phyloP scores from a whole-genome alignment of 495 filamentous ascomycete genomes.

The Clohesyomyces aquaticus region DNA sequence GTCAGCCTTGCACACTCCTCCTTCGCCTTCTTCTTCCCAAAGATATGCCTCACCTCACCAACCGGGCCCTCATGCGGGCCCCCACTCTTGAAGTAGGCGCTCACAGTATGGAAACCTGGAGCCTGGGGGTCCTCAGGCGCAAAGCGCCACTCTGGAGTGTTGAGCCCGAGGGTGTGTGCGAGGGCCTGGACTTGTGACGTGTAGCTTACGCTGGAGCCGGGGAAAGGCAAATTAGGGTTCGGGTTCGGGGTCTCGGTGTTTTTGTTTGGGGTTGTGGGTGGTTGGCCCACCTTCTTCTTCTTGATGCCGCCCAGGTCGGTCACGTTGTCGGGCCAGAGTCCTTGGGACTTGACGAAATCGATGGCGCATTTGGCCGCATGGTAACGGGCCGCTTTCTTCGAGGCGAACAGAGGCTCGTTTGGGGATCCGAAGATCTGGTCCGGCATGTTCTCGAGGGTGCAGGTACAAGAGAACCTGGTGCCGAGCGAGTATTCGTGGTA shows the following conservation, averaged over 20 bases:
- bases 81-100: constrained; percentile 33
- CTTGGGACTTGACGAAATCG: constrained; percentile 37
- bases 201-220: neutral
- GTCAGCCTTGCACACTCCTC: constrained; percentile 51
- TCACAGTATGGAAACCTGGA: constrained; percentile 38
- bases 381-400: constrained; percentile 39
- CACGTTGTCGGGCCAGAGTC: constrained; percentile 25
- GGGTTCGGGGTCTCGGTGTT: neutral
- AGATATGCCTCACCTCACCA: constrained; percentile 50
- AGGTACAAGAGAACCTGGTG: constrained; percentile 33
- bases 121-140: neutral
- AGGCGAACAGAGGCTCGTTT: constrained; percentile 10
- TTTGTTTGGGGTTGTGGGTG: neutral
- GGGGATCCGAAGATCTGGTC: constrained; percentile 35
- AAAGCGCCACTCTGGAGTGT: constrained; percentile 2
- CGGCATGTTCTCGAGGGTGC: constrained; percentile 21
- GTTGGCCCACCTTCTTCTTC: constrained; percentile 27
- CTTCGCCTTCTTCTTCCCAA: constrained; percentile 55
- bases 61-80: constrained; percentile 38
- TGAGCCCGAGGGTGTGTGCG: constrained; percentile 2
- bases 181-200: constrained; percentile 3
- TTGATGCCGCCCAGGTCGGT: constrained; percentile 22
- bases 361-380: constrained; percentile 41
- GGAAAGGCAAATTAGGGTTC: neutral
- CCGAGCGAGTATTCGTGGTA: constrained; percentile 25